Percentiles rank a stretch among this genome's conserved stretches.
phyloP scores from a whole-genome alignment of 129 eudicot species.

The Kitagawia praeruptora region DNA sequence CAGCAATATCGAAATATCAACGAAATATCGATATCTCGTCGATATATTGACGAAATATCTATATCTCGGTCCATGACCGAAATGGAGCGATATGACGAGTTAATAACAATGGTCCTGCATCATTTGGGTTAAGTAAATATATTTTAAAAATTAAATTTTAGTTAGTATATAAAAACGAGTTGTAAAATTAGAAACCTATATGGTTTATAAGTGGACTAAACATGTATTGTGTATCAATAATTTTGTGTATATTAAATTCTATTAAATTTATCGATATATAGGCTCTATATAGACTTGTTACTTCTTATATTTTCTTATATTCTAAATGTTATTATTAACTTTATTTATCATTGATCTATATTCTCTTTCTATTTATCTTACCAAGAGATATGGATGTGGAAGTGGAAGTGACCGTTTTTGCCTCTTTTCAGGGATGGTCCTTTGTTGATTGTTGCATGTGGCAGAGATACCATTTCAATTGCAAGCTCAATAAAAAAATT shows the following conservation, averaged over 20 bases:
- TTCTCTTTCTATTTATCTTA: constrained; percentile 5
- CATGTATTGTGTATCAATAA: background rate
- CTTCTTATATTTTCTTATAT: background rate
- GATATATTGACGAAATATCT: too few species aligned
- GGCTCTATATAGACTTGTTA: background rate
- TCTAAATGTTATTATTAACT: background rate
- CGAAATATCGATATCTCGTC: too few species aligned
- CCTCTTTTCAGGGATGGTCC: constrained; percentile 73
- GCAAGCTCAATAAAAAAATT: constrained; percentile 81
- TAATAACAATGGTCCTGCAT: too few species aligned
- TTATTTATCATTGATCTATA: background rate
- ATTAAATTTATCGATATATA: too few species aligned
- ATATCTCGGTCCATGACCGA: too few species aligned
- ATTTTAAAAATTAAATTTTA: too few species aligned
- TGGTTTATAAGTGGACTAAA: background rate
- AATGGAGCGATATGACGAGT: too few species aligned
- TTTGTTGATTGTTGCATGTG: constrained; percentile 87
- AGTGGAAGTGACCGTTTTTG: constrained; percentile 1
- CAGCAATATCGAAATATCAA: too few species aligned
- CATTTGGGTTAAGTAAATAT: background rate
- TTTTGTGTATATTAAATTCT: too few species aligned
- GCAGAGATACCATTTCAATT: constrained; percentile 91
- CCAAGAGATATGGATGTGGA: background rate
- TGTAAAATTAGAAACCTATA: too few species aligned
- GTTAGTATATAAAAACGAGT: background rate